Evolutionary conservation across 192 early-diverging fungal species (phyloP), one percentile per base, ranked within the genome.

Genomic region (Backusella mclennaniae): DNA sequence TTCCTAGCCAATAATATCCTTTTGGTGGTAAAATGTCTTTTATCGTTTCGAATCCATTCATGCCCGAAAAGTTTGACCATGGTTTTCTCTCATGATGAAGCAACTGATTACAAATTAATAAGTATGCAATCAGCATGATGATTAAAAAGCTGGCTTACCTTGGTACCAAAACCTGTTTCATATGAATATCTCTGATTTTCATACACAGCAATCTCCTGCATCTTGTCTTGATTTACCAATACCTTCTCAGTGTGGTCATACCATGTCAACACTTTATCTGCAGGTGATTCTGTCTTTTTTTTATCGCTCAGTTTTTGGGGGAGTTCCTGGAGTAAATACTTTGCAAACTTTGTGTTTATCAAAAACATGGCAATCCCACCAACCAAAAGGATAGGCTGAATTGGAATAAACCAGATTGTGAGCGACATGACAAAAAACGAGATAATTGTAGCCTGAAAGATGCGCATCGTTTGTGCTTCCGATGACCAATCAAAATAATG

Each of bases 301-400:
- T 23, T 11, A 17, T 31, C 8, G 12, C 17, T 44, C 41, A 72
- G 1, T 15, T 31, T 44, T 44, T 72, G 21, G 19, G 80, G 76
- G 0, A 69, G 26, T 67, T 82, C 76, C 29, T 67, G 70, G 39
- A 78, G 35, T 11, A 78, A 38, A 63, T 75, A 69, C 56, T 87
- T 85, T 0, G 76, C 83, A 72, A 91, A 84, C 3, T 85, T 85
- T 49, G 91, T 93, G 72, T 93, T 92, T 3, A 80, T 52, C 71
- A 92, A 73, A 75, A 94, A 92, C 26, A 88, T 76, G 11, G 66
- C 66, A 0, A 91, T 80, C n/a, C 93, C 93, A 26, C 78, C 87
- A 19, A 87, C 26, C 46, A 87, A 77, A 69, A 85, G 84, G 8
- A 90, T 78, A 59, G 78, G 79, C 14, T 82, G 66, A 82, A 87